Evolutionary conservation across 495 filamentous ascomycete species (phyloP).

Genomic region (Massariosphaeria phaeospora): DNA sequence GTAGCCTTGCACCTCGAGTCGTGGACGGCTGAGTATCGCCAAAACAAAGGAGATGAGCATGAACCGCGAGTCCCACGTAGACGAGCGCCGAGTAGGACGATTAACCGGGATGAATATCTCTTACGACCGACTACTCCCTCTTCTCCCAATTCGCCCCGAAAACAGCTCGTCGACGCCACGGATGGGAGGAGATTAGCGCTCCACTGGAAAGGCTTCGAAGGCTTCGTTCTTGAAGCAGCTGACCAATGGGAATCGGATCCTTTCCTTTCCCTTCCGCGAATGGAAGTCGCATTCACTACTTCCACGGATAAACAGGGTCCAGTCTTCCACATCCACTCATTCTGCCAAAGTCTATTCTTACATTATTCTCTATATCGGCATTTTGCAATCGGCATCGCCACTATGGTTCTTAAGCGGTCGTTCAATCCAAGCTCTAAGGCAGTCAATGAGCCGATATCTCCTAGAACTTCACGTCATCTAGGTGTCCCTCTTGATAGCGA

Average conservation of each 20-base stretch:
- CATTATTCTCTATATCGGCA: constrained; percentile 94
- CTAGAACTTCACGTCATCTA: constrained; percentile 12
- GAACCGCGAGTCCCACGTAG: constrained; percentile 51
- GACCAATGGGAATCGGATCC: constrained; percentile 81
- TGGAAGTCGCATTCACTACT: constrained; percentile 81
- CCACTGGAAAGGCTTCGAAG: constrained; percentile 77
- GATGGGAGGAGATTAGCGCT: constrained; percentile 80
- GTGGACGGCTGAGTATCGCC: constrained; percentile 86
- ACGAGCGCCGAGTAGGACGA: constrained; percentile 45
- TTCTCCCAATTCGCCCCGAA: constrained; percentile 55
- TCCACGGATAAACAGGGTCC: constrained; percentile 79
- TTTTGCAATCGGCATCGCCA: constrained; percentile 81
- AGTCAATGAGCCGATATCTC: background rate
- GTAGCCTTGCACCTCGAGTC: constrained; percentile 81
- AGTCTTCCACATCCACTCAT: constrained; percentile 78
- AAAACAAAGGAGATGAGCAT: constrained; percentile 62
- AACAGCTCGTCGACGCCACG: constrained; percentile 48
- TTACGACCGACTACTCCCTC: constrained; percentile 57
- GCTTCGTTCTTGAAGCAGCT: constrained; percentile 78
- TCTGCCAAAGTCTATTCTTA: constrained; percentile 68
- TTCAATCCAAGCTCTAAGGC: constrained; percentile 43
- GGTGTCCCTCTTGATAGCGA: constrained; percentile 25
- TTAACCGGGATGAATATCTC: constrained; percentile 46
- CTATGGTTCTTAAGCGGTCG: constrained; percentile 67
- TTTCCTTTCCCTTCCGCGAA: constrained; percentile 78